Base-by-base conservation (phyloP, 495 filamentous ascomycete species). In the Lophiotrema nucula region DNA sequence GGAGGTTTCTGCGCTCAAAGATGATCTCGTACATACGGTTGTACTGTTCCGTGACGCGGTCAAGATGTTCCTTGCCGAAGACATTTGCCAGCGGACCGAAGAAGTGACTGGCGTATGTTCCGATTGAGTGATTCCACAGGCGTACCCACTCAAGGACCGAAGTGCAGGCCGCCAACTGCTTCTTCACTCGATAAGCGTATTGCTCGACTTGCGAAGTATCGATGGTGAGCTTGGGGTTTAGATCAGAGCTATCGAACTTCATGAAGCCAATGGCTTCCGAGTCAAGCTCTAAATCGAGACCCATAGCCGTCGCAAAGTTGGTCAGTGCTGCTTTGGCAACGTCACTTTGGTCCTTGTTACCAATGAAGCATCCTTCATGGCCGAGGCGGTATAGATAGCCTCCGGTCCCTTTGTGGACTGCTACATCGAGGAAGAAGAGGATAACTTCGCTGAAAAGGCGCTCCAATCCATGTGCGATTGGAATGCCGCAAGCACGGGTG, bases 391-490 rank as follows among this genome's bases (percentile, higher is more conserved):
- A 61, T 4, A 57, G 35, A 12, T 52, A 56, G 15, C 16, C 21
- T 2, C 52, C 57, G 18, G 57, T 55, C 16, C 53, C 45, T 12
- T 58, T 27, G 26, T 58, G 51, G 15, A 65, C 41, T 15, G 39
- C 56, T 13, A 57, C 22, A 48, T 65, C 62, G 22, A 65, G 33
- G 52, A 60, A 56, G 52, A 61, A 61, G 19, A 65, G 41, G 22
- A 61, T 37, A 5, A 51, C 21, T 26, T 65, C 62, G 24, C 58
- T 33, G 21, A 65, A 46, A 31, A 65, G 56, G 4, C 16, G 11
- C 27, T 56, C 53, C 22, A 65, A 18, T 23, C 39, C 43, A 35
- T 61, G 56, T n/a, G 12, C 50, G 27, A 43, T n/a, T 13, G 62
- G 44, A 10, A 61, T 22, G 21, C 62, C 62, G 23, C 43, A 18